phyloP scores from a whole-genome alignment of 495 filamentous ascomycete species.

The Tuber brumale region DNA sequence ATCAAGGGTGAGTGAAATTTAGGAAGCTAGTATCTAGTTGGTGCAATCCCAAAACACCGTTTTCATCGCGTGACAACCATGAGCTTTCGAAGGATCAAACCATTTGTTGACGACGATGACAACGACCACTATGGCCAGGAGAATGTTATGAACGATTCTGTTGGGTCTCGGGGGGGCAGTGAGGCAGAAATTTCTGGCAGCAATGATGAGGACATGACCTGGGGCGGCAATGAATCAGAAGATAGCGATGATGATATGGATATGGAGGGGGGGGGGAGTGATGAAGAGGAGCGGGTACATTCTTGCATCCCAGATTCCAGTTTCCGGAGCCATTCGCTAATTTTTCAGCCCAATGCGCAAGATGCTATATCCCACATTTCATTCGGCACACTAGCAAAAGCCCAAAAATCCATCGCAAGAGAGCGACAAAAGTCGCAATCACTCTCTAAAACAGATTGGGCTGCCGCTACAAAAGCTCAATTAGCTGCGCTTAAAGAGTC shows the following conservation, averaged over 20 bases:
- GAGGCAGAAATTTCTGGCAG: constrained; percentile 19
- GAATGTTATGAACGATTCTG: constrained; percentile 10
- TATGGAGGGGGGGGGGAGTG: constrained; percentile 44
- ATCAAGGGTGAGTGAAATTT: background rate
- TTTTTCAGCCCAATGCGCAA: constrained; percentile 16
- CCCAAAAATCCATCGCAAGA: constrained; percentile 59
- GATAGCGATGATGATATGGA: constrained; percentile 29
- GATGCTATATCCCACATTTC: constrained; percentile 55
- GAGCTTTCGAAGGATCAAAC: constrained; percentile 30
- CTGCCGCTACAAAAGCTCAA: constrained; percentile 44
- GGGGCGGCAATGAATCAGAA: background rate
- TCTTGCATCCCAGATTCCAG: background rate
- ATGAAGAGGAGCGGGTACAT: constrained; percentile 34
- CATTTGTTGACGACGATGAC: constrained; percentile 19
- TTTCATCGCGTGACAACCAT: constrained; percentile 6
- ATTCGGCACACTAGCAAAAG: constrained; percentile 81
- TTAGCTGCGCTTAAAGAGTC: constrained; percentile 25
- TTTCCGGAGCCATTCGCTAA: background rate
- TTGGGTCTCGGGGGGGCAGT: background rate
- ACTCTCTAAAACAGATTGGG: constrained; percentile 36
- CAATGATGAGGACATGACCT: constrained; percentile 15
- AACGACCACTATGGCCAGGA: background rate
- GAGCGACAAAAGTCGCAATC: constrained; percentile 39
- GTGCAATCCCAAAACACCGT: background rate
- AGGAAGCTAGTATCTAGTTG: background rate